A percentile compares a stretch with the other conserved stretches of the same genome.
Evolutionary conservation across 495 filamentous ascomycete species (phyloP).

Genomic region (Chlorociboria aeruginascens): DNA sequence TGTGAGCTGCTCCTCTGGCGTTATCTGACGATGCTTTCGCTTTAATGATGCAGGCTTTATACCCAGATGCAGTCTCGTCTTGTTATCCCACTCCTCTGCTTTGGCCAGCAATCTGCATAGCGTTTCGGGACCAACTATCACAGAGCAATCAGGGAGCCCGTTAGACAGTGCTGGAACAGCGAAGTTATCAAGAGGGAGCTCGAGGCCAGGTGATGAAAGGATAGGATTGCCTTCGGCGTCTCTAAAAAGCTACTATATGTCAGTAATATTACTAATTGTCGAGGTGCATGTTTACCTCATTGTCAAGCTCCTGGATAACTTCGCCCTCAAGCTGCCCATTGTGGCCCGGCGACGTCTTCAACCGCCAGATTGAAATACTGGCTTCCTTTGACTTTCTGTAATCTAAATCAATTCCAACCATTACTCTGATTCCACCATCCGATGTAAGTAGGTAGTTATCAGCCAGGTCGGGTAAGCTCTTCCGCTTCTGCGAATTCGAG

Average conservation of each 20-base stretch:
- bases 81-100: constrained; percentile 11
- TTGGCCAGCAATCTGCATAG: constrained; percentile 10
- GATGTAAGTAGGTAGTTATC: constrained; percentile 15
- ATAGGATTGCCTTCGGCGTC: constrained; percentile 11
- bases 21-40: constrained; percentile 12
- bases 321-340: constrained; percentile 10
- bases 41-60: constrained; percentile 10
- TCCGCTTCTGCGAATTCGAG: constrained; percentile 13
- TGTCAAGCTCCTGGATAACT: constrained; percentile 12
- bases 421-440: constrained; percentile 11
- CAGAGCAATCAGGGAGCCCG: constrained; percentile 7
- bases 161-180: constrained; percentile 9
- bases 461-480: constrained; percentile 9
- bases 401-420: constrained; percentile 14
- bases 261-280: constrained; percentile 7
- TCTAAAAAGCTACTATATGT: constrained; percentile 13
- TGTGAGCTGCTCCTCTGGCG: constrained; percentile 10
- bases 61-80: constrained; percentile 1
- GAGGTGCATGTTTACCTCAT: constrained; percentile 7
- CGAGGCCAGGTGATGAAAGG: constrained; percentile 10
- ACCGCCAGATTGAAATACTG: constrained; percentile 13
- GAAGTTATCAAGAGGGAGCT: constrained; percentile 13
- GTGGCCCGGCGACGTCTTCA: constrained; percentile 5
- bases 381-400: constrained; percentile 15
- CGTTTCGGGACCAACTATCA: constrained; percentile 8